A percentile compares a stretch with the other conserved stretches of the same genome.
phyloP scores from a whole-genome alignment of 2,329 filamentous ascomycete genomes.

The Helotiales sp. region DNA sequence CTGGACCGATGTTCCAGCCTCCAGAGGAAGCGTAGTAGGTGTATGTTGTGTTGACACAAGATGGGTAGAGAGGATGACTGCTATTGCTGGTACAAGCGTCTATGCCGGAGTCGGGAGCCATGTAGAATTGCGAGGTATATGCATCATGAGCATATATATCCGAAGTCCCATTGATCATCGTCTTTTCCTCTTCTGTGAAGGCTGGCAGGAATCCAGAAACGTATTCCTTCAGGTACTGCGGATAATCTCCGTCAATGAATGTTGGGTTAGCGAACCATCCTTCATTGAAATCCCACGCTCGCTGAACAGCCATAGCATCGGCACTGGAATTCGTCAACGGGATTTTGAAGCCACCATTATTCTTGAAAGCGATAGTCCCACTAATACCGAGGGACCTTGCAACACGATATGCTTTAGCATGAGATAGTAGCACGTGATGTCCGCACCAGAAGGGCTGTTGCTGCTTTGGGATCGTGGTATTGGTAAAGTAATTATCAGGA shows the following conservation, averaged over 20 bases:
- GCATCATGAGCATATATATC: constrained; percentile 60
- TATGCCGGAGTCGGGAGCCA: constrained; percentile 41
- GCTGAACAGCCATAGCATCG: constrained; percentile 26
- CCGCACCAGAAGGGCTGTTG: constrained; percentile 41
- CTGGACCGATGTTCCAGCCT: constrained; percentile 27
- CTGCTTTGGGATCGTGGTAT: constrained; percentile 38
- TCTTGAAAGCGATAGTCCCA: constrained; percentile 47
- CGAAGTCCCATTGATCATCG: constrained; percentile 48
- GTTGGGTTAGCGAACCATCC: constrained; percentile 54
- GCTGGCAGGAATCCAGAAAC: constrained; percentile 44
- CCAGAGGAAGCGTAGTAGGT: constrained; percentile 9
- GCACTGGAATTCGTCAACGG: constrained; percentile 40
- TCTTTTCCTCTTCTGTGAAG: constrained; percentile 49
- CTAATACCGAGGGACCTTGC: constrained; percentile 53
- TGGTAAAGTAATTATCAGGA: constrained; percentile 39
- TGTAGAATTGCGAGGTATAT: constrained; percentile 56
- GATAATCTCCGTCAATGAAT: constrained; percentile 52
- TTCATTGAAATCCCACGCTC: constrained; percentile 40
- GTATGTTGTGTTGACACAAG: constrained; percentile 25
- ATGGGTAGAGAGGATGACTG: constrained; percentile 23
- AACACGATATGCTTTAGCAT: constrained; percentile 49
- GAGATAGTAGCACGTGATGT: constrained; percentile 47
- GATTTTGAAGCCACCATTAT: constrained; percentile 47
- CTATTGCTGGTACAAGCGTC: constrained; percentile 38
- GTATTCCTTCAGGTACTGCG: constrained; percentile 45